These are phyloP conservation scores for Juglanconis sp. DNA, from an alignment of 2,329 filamentous ascomycete genomes.

Conservation along the genomic window DNA sequence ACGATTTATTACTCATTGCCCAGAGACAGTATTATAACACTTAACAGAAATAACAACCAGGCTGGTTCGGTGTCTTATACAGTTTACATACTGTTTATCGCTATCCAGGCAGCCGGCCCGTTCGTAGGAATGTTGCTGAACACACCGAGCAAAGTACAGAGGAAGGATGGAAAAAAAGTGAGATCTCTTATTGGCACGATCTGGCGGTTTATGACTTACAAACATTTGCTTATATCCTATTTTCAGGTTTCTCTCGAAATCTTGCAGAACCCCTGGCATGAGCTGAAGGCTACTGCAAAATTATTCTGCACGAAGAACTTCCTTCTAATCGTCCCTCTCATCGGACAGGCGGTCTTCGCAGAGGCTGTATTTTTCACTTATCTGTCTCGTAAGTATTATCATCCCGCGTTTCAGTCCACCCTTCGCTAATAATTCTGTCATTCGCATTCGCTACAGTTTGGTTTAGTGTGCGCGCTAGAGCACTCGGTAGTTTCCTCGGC, in stretches of 20 bases:
- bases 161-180: conserved; percentile 63
- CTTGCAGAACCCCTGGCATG: conserved; percentile 50
- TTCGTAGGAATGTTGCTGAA: conserved; percentile 64
- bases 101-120: conserved; percentile 62
- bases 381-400: conserved; percentile 38
- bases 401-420: too few relatives aligned
- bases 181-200: conserved; percentile 24
- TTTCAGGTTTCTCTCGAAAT: conserved; percentile 43
- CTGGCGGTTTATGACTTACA: background rate
- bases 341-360: conserved; percentile 67
- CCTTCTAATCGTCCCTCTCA: conserved; percentile 62
- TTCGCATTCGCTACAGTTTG: conserved; percentile 42
- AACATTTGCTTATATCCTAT: background rate
- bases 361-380: conserved; percentile 74
- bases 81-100: conserved; percentile 69
- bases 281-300: conserved; percentile 57
- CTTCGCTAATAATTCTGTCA: background rate
- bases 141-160: conserved; percentile 57
- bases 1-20: background rate
- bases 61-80: conserved; percentile 66
- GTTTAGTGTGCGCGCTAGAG: conserved; percentile 67
- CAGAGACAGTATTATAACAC: background rate
- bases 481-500: conserved; percentile 67
- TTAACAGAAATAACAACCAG: conserved; percentile 41
- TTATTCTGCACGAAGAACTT: conserved; percentile 61